Base-by-base conservation (phyloP, 768 basidiomycete genomes). In the Psilocybe azurescens region DNA sequence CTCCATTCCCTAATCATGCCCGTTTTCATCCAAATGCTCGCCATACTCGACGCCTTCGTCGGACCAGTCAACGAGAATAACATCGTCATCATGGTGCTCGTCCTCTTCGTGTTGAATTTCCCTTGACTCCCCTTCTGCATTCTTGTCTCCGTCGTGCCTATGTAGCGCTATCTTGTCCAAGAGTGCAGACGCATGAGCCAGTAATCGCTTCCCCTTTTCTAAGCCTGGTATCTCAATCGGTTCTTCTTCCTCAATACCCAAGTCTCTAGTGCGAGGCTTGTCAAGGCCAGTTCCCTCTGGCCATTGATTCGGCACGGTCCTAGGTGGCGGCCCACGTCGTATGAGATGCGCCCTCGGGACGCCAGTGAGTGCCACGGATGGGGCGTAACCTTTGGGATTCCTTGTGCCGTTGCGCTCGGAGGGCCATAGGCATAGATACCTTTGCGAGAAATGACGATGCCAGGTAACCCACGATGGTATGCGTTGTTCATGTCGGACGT, bases 401-500 rank as follows among this genome's bases (percentile, higher is more conserved):
- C 52, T 33, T 6, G 52, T 53, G n/a, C 52, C 52, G 36, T 53
- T 53, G 33, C 52, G 30, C 33, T 53, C 52, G 5, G 52, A 33
- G 16, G 52, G 52, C 52, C 52, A 38, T 53, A 53, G 10, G 52
- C 52, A 20, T 53, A 53, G 8, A 53, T 38, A 5, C 52, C 52
- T 14, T 53, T 53, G 16, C 52, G 52, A n/a, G 52, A 53, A 33
- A 53, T 38, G 32, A 53, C 52, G 13, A 53, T 53, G 4, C 52
- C 52, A 33, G 52, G 52, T 16, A 53, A 20, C 16, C 52, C 52
- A 5, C 52, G 52, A 53, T 53, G 33, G 14, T 53, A 53, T 10
- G 52, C 52, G 16, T 53, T 53, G 16, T 53, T 53, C 52, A 53
- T 53, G 52, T 53, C 52, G 32, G 52, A 53, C 7, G 52, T 53